Conservation (phyloP, 2,329 filamentous ascomycete species). For the Cercospora berteroae region DNA sequence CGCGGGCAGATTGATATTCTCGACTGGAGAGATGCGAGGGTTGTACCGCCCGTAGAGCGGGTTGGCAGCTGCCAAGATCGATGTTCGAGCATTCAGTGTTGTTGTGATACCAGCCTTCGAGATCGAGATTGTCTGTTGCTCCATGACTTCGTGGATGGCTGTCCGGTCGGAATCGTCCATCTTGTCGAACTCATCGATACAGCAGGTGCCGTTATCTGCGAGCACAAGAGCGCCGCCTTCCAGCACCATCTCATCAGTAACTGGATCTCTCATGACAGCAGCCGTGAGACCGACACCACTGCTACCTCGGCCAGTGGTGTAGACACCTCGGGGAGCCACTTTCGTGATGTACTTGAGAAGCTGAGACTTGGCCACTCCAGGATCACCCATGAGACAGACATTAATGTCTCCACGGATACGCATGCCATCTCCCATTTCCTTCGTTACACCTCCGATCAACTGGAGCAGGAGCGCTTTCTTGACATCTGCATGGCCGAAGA, state of each 20-base stretch:
- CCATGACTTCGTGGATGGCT: conserved; percentile 85
- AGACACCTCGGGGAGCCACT: conserved; percentile 88
- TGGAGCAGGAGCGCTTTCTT: conserved; percentile 97
- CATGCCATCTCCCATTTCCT: conserved; percentile 97
- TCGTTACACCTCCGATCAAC: conserved; percentile 91
- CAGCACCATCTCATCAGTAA: conserved; percentile 80
- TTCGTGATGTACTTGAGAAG: conserved; percentile 98
- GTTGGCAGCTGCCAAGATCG: conserved; percentile 86
- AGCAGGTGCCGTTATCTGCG: conserved; percentile 81
- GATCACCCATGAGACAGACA: conserved; percentile 97
- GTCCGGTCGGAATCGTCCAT: conserved; percentile 83
- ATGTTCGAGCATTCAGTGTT: conserved; percentile 87
- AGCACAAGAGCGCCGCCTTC: conserved; percentile 77
- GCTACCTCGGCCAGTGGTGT: conserved; percentile 77
- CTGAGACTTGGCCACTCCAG: conserved; percentile 98
- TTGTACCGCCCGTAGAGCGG: conserved; percentile 98
- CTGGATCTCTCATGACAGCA: conserved; percentile 78
- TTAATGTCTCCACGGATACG: conserved; percentile 98
- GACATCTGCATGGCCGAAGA: conserved; percentile 92
- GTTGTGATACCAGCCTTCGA: conserved; percentile 95
- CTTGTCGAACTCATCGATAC: conserved; percentile 85
- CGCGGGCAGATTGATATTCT: conserved; percentile 99
- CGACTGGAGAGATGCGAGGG: conserved; percentile 91
- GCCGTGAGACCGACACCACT: conserved; percentile 80
- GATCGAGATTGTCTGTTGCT: conserved; percentile 82